Base-by-base conservation (phyloP, 2,329 filamentous ascomycete genomes). In the Tolypocladium guangdongense region DNA sequence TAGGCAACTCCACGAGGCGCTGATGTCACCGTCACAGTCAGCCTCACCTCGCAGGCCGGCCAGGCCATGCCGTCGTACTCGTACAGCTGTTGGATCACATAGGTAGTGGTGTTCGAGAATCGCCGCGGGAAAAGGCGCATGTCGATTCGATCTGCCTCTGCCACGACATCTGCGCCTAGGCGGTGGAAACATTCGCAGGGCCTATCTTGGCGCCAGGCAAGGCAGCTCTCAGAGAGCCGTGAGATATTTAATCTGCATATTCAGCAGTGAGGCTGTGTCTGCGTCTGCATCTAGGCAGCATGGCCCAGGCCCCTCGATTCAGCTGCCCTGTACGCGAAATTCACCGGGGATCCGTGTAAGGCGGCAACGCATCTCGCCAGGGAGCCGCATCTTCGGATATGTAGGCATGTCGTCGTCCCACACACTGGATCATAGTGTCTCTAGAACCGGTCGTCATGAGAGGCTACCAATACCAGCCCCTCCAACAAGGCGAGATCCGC, bases 401-500 rank as follows among this genome's bases (percentile, higher is more conserved):
- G 16, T 35, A n/a, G 18, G 35, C 35, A 36, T 36, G 6, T 16
- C 12, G 35, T n/a, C n/a, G n/a, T n/a, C n/a, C n/a, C n/a, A 18
- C 35, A 14, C 16, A 1, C 12, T 16, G 14, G 32, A 33, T 33
- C 32, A 14, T 33, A 18, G 2, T 37, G 16, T 18, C 6, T 16
- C 12, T 12, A 8, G 35, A 18, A n/a, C 35, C 14, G 18, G 35
- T 18, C 1, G 18, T 37, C 4, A 54, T 54, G 55, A 27, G 27
- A 27, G 32, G 27, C 22, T 54, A 56, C 41, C 36, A 51, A 24
- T 56, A 54, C 33, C 33, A 49, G 16, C 39, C 41, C 24, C 33
- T 56, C 2, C 37, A 37, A 7, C 50, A 39, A 20, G 52, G 46
- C 20, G 55, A 56, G 47, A 56, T 56, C 32, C 52, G 55, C 18